These are phyloP conservation scores for Keqinozyma sinolaborantium DNA, from an alignment of 1,139 yeast genomes.

Conservation along the genomic window DNA sequence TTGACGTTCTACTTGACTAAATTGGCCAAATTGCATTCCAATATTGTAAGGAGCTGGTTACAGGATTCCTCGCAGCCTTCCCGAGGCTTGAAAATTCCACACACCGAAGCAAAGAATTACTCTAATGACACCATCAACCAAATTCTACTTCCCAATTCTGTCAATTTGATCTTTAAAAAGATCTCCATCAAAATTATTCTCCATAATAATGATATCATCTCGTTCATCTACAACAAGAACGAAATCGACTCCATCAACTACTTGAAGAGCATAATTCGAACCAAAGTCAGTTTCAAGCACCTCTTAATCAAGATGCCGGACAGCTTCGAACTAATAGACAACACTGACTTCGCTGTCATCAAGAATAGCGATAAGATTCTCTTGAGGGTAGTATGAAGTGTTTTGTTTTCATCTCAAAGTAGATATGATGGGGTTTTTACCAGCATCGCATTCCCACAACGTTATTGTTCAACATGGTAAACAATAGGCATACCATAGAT, in stretches of 20 bases:
- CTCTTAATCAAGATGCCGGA: constrained; percentile 23
- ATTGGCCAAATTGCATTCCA: constrained; percentile 13
- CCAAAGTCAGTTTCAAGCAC: constrained; percentile 23
- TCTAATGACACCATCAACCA: constrained; percentile 19
- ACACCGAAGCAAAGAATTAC: not conserved
- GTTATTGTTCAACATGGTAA: too few species aligned
- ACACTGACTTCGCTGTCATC: constrained; percentile 20
- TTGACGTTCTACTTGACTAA: constrained; percentile 31
- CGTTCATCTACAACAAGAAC: constrained; percentile 23
- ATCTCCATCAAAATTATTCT: constrained; percentile 29
- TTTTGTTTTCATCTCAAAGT: not conserved
- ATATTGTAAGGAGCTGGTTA: constrained; percentile 2
- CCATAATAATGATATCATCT: constrained; percentile 24
- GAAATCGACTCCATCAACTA: constrained; percentile 22
- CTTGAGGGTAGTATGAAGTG: constrained; percentile 11
- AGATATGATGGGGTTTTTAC: too few species aligned
- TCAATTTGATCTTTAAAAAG: constrained; percentile 17
- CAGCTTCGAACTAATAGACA: constrained; percentile 24
- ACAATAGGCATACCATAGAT: too few species aligned
- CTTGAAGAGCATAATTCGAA: constrained; percentile 24
- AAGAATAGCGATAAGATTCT: constrained; percentile 18
- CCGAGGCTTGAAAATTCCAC: not conserved
- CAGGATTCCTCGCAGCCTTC: constrained; percentile 1
- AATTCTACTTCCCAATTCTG: constrained; percentile 19
- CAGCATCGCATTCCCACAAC: too few species aligned